Conservation (phyloP, 805 yeast species). For the Metschnikowia arizonensis region DNA sequence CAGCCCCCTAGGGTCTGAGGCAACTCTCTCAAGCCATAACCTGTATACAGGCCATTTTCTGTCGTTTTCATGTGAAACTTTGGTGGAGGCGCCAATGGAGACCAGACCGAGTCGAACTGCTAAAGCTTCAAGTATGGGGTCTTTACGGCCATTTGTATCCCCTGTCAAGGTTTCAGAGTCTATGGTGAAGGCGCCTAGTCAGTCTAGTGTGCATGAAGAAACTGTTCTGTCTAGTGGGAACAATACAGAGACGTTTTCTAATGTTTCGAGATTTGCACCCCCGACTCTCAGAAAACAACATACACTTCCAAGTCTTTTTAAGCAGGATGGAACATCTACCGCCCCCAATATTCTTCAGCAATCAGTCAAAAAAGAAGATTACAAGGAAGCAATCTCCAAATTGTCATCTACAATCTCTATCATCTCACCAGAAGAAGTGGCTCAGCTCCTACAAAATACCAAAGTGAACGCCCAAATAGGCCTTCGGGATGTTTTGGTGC, state of each 20-base stretch:
- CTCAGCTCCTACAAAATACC: conserved; percentile 13
- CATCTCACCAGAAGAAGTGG: conserved; percentile 16
- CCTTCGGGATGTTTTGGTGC: conserved; percentile 35
- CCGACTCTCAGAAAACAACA: conserved; percentile 12
- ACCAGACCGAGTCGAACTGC: not conserved
- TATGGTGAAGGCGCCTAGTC: no score
- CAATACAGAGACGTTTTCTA: not conserved
- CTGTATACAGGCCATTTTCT: conserved; percentile 16
- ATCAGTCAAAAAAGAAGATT: conserved; percentile 14
- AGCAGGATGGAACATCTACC: no score
- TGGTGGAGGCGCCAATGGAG: conserved; percentile 24
- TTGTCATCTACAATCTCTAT: conserved; percentile 22
- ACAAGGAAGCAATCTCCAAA: conserved; percentile 20
- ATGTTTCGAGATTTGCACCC: not conserved
- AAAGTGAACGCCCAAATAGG: conserved; percentile 6
- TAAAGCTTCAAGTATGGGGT: no score
- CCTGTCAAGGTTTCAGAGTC: no score
- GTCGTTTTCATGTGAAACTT: conserved; percentile 28
- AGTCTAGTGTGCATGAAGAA: no score
- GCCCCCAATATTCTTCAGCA: no score
- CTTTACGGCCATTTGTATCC: no score
- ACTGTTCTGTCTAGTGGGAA: not conserved
- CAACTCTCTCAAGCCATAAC: conserved; percentile 10
- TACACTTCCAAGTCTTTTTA: conserved; percentile 10
- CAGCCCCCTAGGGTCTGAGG: conserved; percentile 28